phyloP scores from a whole-genome alignment of 2,329 filamentous ascomycete genomes.

The Xylariaceae sp. region DNA sequence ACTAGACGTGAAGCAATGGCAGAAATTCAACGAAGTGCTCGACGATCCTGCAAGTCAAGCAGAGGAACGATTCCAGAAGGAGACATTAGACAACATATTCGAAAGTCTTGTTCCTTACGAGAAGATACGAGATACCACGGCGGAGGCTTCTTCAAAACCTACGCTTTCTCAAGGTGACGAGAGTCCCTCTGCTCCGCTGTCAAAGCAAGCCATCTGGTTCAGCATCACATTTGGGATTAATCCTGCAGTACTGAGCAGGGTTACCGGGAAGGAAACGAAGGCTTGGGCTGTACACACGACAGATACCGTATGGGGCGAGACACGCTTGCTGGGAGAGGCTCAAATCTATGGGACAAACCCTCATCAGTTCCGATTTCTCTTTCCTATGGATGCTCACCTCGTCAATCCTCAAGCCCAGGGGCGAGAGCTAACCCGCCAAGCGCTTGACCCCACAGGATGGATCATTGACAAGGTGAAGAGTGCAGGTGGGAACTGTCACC shows the following conservation, averaged over 20 bases:
- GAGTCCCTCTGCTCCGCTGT: slow-evolving; percentile 24
- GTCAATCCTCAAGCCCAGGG: slow-evolving; percentile 26
- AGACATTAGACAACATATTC: slow-evolving; percentile 37
- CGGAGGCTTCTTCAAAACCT: slow-evolving; percentile 11
- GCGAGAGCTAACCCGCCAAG: slow-evolving; percentile 27
- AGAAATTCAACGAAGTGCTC: slow-evolving; percentile 52
- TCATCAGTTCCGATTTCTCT: slow-evolving; percentile 26
- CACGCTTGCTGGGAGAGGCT: slow-evolving; percentile 38
- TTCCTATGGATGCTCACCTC: slow-evolving; percentile 25
- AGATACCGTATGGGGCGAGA: slow-evolving; percentile 46
- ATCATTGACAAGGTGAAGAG: slow-evolving; percentile 39
- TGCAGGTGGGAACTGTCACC: slow-evolving; percentile 15
- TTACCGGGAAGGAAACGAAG: slow-evolving; percentile 36
- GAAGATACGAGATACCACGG: slow-evolving; percentile 21
- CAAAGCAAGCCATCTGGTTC: slow-evolving; percentile 43
- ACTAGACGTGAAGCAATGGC: slow-evolving; percentile 35
- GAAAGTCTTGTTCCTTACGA: slow-evolving; percentile 43
- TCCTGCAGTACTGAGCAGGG: slow-evolving; percentile 40
- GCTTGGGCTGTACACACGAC: slow-evolving; percentile 53
- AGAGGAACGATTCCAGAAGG: slow-evolving; percentile 44
- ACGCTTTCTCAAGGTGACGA: slow-evolving; percentile 15
- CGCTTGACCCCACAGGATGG: slow-evolving; percentile 41
- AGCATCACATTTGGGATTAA: slow-evolving; percentile 49
- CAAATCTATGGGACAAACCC: slow-evolving; percentile 32
- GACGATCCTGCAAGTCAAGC: slow-evolving; percentile 41